phyloP scores from a whole-genome alignment of 2,329 filamentous ascomycete species.

The Arthrobotrys entomopaga region DNA sequence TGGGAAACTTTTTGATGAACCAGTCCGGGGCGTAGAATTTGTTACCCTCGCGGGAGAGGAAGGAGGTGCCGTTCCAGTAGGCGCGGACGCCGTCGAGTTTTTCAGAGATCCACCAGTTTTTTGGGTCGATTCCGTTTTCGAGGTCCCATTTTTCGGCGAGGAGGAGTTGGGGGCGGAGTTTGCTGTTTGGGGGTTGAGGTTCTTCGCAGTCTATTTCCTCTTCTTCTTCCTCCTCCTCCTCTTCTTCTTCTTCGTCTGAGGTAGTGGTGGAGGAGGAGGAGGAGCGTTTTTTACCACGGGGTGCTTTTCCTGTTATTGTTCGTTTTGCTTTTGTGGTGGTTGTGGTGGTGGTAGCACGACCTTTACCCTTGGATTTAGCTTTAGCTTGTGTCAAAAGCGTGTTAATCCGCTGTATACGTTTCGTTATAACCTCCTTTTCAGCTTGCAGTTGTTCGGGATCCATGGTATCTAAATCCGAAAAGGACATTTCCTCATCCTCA shows the following conservation, averaged over 20 bases:
- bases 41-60: conserved; percentile 58
- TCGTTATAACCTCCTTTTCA: conserved; percentile 38
- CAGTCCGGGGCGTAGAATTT: conserved; percentile 59
- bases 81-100: conserved; percentile 59
- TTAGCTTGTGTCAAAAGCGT: conserved; percentile 29
- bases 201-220: conserved; percentile 33
- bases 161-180: conserved; percentile 56
- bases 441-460: conserved; percentile 31
- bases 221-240: conserved; percentile 28
- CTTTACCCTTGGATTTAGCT: conserved; percentile 31
- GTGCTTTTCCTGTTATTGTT: conserved; percentile 46
- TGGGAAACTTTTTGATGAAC: conserved; percentile 58
- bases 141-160: conserved; percentile 59
- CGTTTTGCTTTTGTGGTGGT: conserved; percentile 18
- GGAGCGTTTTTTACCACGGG: conserved; percentile 21
- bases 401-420: conserved; percentile 38
- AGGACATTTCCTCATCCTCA: conserved; percentile 49
- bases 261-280: no score
- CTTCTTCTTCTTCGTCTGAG: conserved; percentile 28
- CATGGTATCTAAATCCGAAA: conserved; percentile 50
- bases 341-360: background rate
- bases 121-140: conserved; percentile 57
- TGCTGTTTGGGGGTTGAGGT: conserved; percentile 46
- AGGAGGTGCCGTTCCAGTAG: conserved; percentile 58
- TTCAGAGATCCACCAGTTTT: conserved; percentile 58